Evolutionary conservation across 805 yeast genomes (phyloP).

Genomic region (Suhomyces prunicola): DNA sequence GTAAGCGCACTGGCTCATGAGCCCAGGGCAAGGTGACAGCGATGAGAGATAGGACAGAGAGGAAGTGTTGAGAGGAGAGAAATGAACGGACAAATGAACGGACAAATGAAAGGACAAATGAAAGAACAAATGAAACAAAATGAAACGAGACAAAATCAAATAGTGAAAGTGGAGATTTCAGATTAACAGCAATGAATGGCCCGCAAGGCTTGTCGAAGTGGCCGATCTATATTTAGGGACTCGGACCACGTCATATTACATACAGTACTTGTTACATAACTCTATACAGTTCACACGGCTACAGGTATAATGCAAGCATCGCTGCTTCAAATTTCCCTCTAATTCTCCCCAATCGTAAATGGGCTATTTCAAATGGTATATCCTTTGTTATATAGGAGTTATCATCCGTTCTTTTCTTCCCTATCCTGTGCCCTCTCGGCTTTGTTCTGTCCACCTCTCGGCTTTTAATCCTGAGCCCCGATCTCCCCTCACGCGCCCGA

Average conservation of each 20-base stretch:
- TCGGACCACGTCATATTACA: neutral
- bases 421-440: no score
- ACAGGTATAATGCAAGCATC: neutral
- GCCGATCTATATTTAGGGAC: neutral
- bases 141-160: neutral
- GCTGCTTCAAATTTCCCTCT: neutral
- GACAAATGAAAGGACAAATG: no score
- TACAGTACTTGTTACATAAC: neutral
- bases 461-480: neutral
- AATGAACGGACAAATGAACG: no score
- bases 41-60: no score
- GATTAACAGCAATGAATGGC: neutral
- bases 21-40: no score
- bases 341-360: neutral
- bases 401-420: neutral
- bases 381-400: no score
- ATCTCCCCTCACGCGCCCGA: constrained; percentile 2
- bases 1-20: neutral
- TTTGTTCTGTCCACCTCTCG: neutral
- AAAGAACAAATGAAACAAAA: neutral
- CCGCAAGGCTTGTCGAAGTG: neutral
- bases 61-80: no score
- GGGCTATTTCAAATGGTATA: no score
- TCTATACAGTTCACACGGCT: neutral
- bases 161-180: no score